These are phyloP conservation scores for Linnemannia exigua DNA, from an alignment of 192 early-diverging fungal genomes.

Conservation along the genomic window DNA sequence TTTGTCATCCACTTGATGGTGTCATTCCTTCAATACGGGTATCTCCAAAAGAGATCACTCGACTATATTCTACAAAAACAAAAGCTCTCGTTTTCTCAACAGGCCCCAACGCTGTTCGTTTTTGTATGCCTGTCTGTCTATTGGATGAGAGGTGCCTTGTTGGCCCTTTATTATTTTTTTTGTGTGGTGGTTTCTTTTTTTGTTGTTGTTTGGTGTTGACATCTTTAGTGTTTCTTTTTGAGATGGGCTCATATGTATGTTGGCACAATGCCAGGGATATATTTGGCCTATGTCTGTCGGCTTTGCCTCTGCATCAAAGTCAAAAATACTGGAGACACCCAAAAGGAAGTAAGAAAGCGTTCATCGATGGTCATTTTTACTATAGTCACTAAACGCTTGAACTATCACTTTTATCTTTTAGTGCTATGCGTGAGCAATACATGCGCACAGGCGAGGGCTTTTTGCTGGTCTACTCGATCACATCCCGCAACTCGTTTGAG, in stretches of 20 bases:
- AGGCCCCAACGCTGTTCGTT: neutral
- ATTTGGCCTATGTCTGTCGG: constrained; percentile 1
- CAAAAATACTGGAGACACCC: neutral
- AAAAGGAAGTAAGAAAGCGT: neutral
- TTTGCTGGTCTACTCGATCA: constrained; percentile 93
- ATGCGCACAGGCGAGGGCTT: constrained; percentile 98
- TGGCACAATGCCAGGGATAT: constrained; percentile 3
- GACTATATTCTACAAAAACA: neutral
- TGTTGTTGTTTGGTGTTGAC: neutral
- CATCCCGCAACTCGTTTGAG: constrained; percentile 92
- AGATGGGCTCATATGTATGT: constrained; percentile 1
- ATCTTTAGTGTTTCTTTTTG: constrained; percentile 1
- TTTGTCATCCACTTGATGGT: neutral
- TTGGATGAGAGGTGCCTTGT: neutral
- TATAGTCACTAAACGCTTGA: constrained; percentile 3
- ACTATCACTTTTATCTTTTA: constrained; percentile 34
- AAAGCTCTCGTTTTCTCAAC: constrained; percentile 7
- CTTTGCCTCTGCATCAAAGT: neutral
- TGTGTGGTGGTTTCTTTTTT: neutral
- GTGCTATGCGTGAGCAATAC: constrained; percentile 96
- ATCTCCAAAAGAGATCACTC: neutral
- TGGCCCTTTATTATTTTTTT: neutral
- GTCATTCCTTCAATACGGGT: neutral
- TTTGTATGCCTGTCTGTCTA: neutral
- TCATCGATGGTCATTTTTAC: neutral